Percentiles rank a stretch among this genome's conserved stretches.
Evolutionary conservation across 2,329 filamentous ascomycete species (phyloP).

Genomic region (Metarhizium rileyi): DNA sequence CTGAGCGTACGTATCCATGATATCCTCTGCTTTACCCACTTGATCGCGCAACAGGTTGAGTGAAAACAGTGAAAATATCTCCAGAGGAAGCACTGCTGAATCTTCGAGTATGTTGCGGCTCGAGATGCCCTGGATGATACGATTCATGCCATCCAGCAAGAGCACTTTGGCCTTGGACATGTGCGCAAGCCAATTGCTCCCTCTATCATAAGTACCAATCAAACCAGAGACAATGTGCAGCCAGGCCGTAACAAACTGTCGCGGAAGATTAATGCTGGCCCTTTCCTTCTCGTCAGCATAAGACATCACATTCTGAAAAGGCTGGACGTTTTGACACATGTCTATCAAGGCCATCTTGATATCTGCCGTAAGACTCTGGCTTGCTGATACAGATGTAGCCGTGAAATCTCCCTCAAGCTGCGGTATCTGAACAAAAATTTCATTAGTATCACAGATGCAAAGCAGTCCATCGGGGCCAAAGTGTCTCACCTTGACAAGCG

Average conservation of each 20-base stretch:
- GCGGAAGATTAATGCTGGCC: constrained; percentile 22
- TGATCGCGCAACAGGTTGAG: constrained; percentile 29
- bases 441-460: background rate
- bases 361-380: constrained; percentile 6
- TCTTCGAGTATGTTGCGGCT: constrained; percentile 23
- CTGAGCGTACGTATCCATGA: constrained; percentile 32
- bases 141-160: constrained; percentile 25
- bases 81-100: constrained; percentile 30
- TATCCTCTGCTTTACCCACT: constrained; percentile 26
- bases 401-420: constrained; percentile 4
- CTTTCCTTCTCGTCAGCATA: constrained; percentile 18
- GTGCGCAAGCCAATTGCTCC: constrained; percentile 18
- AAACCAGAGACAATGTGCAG: constrained; percentile 30
- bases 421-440: constrained; percentile 5
- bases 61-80: constrained; percentile 31
- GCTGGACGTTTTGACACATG: constrained; percentile 16
- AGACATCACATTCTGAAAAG: constrained; percentile 20
- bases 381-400: background rate
- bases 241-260: constrained; percentile 30
- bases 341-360: constrained; percentile 10
- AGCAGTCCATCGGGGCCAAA: background rate
- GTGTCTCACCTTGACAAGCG: constrained; percentile 18
- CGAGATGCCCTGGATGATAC: constrained; percentile 25
- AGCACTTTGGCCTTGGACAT: constrained; percentile 20
- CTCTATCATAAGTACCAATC: constrained; percentile 16